These are phyloP conservation scores for Neoarthrinium moseri DNA, from an alignment of 2,329 filamentous ascomycete species.

Conservation along the genomic window DNA sequence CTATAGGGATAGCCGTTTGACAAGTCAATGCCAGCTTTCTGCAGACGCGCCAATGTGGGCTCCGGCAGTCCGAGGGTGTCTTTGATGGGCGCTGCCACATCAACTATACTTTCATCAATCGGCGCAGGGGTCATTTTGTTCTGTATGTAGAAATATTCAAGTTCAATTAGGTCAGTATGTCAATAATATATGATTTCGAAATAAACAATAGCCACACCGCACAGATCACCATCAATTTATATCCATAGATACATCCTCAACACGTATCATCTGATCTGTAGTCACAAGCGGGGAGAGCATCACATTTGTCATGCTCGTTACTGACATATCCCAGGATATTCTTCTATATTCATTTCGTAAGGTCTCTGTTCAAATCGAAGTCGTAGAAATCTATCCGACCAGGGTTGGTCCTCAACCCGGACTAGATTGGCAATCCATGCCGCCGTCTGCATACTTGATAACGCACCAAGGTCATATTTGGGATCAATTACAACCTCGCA, in stretches of 20 bases:
- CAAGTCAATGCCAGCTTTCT: constrained; percentile 68
- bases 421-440: too few relatives aligned
- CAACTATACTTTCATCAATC: constrained; percentile 61
- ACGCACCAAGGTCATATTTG: neutral
- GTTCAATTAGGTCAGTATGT: neutral
- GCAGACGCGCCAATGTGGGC: constrained; percentile 54
- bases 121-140: constrained; percentile 51
- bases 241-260: too few relatives aligned
- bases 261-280: constrained; percentile 2
- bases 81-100: constrained; percentile 61
- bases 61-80: constrained; percentile 63
- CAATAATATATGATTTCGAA: too few relatives aligned
- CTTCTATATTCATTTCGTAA: neutral
- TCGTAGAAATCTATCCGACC: neutral
- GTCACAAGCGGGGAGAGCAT: neutral
- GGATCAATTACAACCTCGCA: neutral
- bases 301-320: constrained; percentile 9
- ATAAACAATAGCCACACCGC: too few relatives aligned
- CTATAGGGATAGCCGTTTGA: constrained; percentile 71
- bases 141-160: neutral
- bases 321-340: neutral
- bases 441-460: neutral
- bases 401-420: too few relatives aligned
- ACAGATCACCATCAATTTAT: too few relatives aligned
- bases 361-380: neutral